Conservation (phyloP, 805 yeast genomes). For the Kodamaea jinghongensis region DNA sequence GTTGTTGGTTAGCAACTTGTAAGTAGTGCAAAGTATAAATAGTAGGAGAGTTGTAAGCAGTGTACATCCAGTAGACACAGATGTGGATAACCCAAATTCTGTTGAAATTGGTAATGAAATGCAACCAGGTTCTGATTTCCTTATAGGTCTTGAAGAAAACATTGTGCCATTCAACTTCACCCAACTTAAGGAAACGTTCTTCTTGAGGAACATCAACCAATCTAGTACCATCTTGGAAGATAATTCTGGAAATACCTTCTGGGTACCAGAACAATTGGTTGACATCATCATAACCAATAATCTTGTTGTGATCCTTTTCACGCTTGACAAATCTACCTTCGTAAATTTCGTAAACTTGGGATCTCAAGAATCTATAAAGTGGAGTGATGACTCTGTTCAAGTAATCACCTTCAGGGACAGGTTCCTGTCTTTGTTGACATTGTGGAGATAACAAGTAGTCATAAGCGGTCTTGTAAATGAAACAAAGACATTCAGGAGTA, state of each 20-base stretch:
- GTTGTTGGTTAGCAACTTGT: slow-evolving; percentile 80
- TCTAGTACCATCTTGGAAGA: slow-evolving; percentile 88
- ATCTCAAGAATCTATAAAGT: slow-evolving; percentile 71
- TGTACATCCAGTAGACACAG: slow-evolving; percentile 90
- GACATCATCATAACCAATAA: slow-evolving; percentile 95
- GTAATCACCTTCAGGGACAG: slow-evolving; percentile 87
- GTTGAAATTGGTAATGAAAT: slow-evolving; percentile 89
- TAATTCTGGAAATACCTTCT: slow-evolving; percentile 93
- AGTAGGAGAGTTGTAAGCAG: slow-evolving; percentile 88
- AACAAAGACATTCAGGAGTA: slow-evolving; percentile 78
- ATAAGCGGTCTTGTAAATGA: slow-evolving; percentile 89
- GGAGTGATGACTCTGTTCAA: slow-evolving; percentile 93
- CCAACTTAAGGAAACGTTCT: slow-evolving; percentile 85
- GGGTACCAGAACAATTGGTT: slow-evolving; percentile 99
- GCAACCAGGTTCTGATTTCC: slow-evolving; percentile 97
- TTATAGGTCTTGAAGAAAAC: slow-evolving; percentile 95
- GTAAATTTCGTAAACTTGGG: slow-evolving; percentile 76
- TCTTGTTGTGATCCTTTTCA: slow-evolving; percentile 77
- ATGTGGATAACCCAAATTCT: slow-evolving; percentile 97
- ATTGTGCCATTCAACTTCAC: slow-evolving; percentile 88
- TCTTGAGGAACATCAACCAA: slow-evolving; percentile 84
- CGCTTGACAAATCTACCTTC: slow-evolving; percentile 83
- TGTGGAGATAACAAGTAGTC: slow-evolving; percentile 87
- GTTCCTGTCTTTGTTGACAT: slow-evolving; percentile 83
- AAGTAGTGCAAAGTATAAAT: slow-evolving; percentile 83